These are phyloP conservation scores for Ceratocystis cubensis DNA, from an alignment of 2,329 filamentous ascomycete species.

Conservation along the genomic window DNA sequence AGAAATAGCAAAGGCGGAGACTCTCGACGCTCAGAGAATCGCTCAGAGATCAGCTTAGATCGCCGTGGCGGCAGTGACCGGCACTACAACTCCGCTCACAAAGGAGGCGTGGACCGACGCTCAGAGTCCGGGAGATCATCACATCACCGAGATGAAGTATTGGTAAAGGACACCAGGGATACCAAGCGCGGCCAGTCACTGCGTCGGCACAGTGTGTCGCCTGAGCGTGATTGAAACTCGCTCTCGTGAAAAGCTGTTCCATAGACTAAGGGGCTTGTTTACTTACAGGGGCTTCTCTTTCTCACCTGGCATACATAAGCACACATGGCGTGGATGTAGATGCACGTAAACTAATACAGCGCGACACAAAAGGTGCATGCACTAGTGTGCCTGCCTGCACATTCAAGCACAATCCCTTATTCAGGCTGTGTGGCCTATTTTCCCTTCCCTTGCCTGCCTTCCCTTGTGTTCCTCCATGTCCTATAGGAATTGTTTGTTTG, in stretches of 20 bases:
- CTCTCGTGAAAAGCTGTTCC: not conserved
- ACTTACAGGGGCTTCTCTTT: not conserved
- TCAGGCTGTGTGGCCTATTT: not conserved
- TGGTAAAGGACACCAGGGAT: not conserved
- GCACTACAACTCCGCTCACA: not conserved
- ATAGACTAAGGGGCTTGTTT: not conserved
- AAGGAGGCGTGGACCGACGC: not conserved
- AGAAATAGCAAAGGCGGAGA: not conserved
- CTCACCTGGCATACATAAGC: not conserved
- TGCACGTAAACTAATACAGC: not conserved
- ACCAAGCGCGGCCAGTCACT: not conserved
- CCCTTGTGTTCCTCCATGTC: not conserved
- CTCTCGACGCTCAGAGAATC: not conserved
- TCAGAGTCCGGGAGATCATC: not conserved
- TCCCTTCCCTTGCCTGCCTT: not conserved
- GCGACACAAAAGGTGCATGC: not conserved
- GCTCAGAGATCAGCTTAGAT: not conserved
- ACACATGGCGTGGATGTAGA: not conserved
- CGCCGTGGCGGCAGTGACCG: not conserved
- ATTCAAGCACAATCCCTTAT: constrained; percentile 4
- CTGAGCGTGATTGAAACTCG: not conserved
- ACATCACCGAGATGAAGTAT: not conserved
- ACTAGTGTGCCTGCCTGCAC: not conserved
- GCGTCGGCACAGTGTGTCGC: not conserved
- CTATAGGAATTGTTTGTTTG: not conserved